phyloP scores from a whole-genome alignment of 2,329 filamentous ascomycete species.

The Periconia sp. region DNA sequence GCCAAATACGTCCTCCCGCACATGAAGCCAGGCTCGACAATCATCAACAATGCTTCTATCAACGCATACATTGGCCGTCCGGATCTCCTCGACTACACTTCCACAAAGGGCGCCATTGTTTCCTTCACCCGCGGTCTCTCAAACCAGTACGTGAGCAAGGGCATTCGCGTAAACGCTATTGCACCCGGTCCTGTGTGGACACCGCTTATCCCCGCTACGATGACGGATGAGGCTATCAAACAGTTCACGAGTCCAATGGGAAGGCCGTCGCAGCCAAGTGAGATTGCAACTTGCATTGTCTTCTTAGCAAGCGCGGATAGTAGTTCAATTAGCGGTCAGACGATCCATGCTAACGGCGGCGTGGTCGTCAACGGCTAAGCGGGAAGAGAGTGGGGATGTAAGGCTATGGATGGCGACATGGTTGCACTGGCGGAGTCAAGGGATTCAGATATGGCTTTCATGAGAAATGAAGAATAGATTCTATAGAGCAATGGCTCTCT shows the following conservation, averaged over 20 bases:
- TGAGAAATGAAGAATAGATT: no score
- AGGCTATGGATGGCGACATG: no score
- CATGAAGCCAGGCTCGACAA: conserved; percentile 74
- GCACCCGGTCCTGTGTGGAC: conserved; percentile 70
- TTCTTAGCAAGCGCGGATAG: conserved; percentile 80
- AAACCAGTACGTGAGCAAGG: conserved; percentile 74
- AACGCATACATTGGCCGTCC: conserved; percentile 83
- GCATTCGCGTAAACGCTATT: conserved; percentile 78
- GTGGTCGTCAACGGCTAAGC: conserved; percentile 40
- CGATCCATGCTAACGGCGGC: conserved; percentile 64
- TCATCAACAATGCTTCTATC: conserved; percentile 87
- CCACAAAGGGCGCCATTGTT: conserved; percentile 78
- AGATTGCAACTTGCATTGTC: conserved; percentile 82
- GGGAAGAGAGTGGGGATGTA: background rate
- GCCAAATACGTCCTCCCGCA: conserved; percentile 78
- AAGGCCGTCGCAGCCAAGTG: conserved; percentile 77
- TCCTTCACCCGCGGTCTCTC: conserved; percentile 79
- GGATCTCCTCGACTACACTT: conserved; percentile 82
- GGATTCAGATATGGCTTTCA: no score
- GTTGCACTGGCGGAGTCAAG: no score
- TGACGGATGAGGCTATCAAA: conserved; percentile 66
- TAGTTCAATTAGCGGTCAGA: conserved; percentile 75
- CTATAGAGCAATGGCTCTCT: no score
- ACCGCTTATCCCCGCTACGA: conserved; percentile 50
- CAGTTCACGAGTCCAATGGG: conserved; percentile 78